Base-by-base conservation (phyloP, 805 yeast genomes). In the Ogataea sp. region DNA sequence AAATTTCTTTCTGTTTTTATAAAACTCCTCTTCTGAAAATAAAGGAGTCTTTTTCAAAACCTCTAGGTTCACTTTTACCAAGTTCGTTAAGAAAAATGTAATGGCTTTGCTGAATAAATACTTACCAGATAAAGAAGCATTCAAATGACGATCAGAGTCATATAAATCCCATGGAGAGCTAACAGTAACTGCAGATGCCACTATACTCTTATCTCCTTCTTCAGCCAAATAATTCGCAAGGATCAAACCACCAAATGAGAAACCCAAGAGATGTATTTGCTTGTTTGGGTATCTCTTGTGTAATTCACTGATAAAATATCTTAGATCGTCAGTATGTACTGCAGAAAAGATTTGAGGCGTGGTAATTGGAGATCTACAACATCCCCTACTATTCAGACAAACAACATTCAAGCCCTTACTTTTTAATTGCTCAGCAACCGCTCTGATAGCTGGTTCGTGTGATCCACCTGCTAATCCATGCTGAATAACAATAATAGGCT, bases 381-480 rank as follows among this genome's bases (percentile, higher is more conserved):
- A 83, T 3, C 94, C 94, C 52, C 94, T 67, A 15, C 83, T 69
- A 53, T 81, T 82, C 36, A 83, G 52, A 3, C 73, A 75, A 16
- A 79, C 82, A 36, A 78, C 53, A 17, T 58, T 80, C 76, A 53
- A 78, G 68, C 45, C 64, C 50, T 39, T 62, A 1, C 55, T 49
- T 25, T 71, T 66, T 36, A 80, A 58, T 17, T 61, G 56, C 34
- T 63, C 61, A 28, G 75, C 59, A 29, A 78, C 61, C 8, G 81
- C 71, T 45, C 87, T 68, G 35, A 83, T 73, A 41, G 79, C 79
- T 17, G 84, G 77, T 55, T 83, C 93, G 49, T 79, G 83, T 14
- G 86, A 78, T 1, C 94, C 94, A 42, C 93, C 90, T 21, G 84
- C 81, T 29, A 83, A 64, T 2, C 93, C 94, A 51, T 83, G 90